phyloP scores from a whole-genome alignment of 768 basidiomycete genomes.

The Tricholoma matsutake region DNA sequence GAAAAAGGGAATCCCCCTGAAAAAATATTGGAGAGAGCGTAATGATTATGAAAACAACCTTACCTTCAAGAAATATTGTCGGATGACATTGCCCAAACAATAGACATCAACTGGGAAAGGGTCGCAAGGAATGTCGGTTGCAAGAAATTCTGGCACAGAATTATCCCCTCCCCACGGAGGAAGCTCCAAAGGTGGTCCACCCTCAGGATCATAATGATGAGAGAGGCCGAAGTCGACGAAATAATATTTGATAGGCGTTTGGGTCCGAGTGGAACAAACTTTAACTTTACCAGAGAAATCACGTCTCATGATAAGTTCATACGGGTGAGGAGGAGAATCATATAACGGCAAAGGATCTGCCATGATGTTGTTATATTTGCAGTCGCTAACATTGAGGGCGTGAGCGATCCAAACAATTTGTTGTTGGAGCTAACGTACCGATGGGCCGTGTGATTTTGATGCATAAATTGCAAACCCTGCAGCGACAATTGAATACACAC shows the following conservation, averaged over 20 bases:
- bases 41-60: not conserved
- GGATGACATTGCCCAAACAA: conserved; percentile 29
- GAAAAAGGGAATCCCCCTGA: not conserved
- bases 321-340: not conserved
- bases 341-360: not conserved
- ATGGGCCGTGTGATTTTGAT: conserved; percentile 31
- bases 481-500: not conserved
- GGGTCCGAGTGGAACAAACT: conserved; percentile 11
- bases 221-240: conserved; percentile 26
- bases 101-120: conserved; percentile 31
- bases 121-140: conserved; percentile 10
- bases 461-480: conserved; percentile 35
- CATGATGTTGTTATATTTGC: conserved; percentile 6
- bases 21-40: not conserved
- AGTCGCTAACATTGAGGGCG: conserved; percentile 5
- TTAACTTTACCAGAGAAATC: not conserved
- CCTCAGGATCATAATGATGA: conserved; percentile 9
- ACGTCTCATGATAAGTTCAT: not conserved
- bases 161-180: conserved; percentile 23
- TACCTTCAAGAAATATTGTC: conserved; percentile 13
- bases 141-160: conserved; percentile 29
- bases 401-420: not conserved
- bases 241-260: conserved; percentile 17
- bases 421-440: conserved; percentile 20
- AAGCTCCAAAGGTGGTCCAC: conserved; percentile 8